Conservation (phyloP, 2,329 filamentous ascomycete genomes). For the Botrytis byssoidea region DNA sequence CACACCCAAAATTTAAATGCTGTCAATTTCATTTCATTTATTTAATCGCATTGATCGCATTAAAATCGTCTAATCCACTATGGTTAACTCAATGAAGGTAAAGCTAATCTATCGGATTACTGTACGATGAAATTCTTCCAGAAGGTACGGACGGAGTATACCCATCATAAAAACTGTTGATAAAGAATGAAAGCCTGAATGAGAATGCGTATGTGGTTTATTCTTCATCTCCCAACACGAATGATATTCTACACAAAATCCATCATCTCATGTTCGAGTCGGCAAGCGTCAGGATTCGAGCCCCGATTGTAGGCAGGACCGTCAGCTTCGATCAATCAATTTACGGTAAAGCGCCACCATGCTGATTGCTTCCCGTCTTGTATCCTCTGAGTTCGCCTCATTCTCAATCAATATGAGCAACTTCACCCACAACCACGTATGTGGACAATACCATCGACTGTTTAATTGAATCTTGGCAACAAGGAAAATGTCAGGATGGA, state of each 20-base stretch:
- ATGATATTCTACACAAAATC: neutral
- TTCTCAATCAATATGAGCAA: neutral
- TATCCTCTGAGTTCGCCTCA: neutral
- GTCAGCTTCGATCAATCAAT: neutral
- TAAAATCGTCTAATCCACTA: neutral
- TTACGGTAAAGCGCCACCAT: neutral
- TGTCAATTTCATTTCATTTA: neutral
- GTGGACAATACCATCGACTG: neutral
- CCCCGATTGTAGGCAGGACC: neutral
- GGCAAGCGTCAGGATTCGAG: too few species aligned
- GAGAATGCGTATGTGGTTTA: neutral
- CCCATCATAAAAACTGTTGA: neutral
- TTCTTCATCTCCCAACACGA: neutral
- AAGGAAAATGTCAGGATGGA: neutral
- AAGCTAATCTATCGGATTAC: neutral
- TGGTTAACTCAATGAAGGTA: neutral
- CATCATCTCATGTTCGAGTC: neutral
- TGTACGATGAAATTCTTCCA: neutral
- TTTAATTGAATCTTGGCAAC: neutral
- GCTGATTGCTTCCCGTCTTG: neutral
- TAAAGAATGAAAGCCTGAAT: neutral
- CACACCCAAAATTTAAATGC: neutral
- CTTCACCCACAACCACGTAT: neutral
- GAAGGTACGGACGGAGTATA: neutral
- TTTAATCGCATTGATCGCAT: neutral